Evolutionary conservation across 2,329 filamentous ascomycete species (phyloP).

Genomic region (Epichloe gansuensis): DNA sequence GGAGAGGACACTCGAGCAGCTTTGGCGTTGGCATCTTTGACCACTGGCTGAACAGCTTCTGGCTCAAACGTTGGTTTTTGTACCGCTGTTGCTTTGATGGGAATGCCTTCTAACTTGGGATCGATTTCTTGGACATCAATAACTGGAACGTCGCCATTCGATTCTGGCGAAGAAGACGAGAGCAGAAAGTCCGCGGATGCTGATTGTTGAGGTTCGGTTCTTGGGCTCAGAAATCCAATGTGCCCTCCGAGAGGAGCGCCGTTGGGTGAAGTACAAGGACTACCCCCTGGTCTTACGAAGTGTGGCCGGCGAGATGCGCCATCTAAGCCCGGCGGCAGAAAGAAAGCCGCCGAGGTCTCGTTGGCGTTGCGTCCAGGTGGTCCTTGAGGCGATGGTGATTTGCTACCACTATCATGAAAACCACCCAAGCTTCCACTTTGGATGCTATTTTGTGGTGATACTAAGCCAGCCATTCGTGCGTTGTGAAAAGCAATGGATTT

Average conservation of each 20-base stretch:
- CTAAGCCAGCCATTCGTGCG: slow-evolving; percentile 17
- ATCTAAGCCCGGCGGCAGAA: slow-evolving; percentile 21
- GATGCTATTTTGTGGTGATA: slow-evolving; percentile 18
- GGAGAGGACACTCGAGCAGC: slow-evolving; percentile 16
- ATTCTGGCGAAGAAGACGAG: slow-evolving; percentile 17
- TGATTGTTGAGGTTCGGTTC: slow-evolving; percentile 28
- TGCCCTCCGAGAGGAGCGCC: slow-evolving; percentile 23
- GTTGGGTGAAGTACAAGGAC: slow-evolving; percentile 23
- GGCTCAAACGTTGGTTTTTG: slow-evolving; percentile 34
- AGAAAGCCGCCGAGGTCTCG: slow-evolving; percentile 12
- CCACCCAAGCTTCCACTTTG: slow-evolving; percentile 14
- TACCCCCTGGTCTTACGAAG: slow-evolving; percentile 15
- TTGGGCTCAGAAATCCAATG: slow-evolving; percentile 29
- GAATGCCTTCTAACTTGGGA: slow-evolving; percentile 46
- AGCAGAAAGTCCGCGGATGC: slow-evolving; percentile 23
- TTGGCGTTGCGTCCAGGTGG: slow-evolving; percentile 10
- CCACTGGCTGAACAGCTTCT: slow-evolving; percentile 15
- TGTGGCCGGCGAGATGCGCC: slow-evolving; percentile 22
- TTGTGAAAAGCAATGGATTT: slow-evolving; percentile 17
- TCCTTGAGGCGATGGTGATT: slow-evolving; percentile 9
- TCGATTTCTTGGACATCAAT: slow-evolving; percentile 47
- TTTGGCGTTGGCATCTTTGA: slow-evolving; percentile 16
- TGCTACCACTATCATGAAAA: slow-evolving; percentile 9
- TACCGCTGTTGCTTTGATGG: slow-evolving; percentile 40
- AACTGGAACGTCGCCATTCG: slow-evolving; percentile 26